These are phyloP conservation scores for Hemerocallis citrina DNA, from an alignment of 106 monocot species.

Conservation along the genomic window DNA sequence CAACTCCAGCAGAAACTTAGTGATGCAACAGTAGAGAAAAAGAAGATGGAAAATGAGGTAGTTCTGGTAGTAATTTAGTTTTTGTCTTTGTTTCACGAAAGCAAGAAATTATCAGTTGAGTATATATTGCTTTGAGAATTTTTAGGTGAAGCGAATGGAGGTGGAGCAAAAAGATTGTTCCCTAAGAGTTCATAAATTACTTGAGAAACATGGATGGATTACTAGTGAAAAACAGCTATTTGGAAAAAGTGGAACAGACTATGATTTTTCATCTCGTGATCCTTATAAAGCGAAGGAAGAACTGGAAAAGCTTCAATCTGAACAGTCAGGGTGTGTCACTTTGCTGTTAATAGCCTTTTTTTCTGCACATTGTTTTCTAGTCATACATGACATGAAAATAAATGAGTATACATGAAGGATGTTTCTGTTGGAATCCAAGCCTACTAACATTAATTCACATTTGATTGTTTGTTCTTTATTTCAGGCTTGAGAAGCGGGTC, in stretches of 20 bases:
- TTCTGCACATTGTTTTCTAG: not conserved
- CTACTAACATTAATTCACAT: not conserved
- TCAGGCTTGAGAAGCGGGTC: constrained; percentile 89
- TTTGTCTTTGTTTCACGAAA: not conserved
- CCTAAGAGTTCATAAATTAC: constrained; percentile 63
- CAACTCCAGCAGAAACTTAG: constrained; percentile 81
- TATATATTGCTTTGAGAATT: constrained; percentile 2
- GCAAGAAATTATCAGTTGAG: not conserved
- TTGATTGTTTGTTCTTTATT: constrained; percentile 4
- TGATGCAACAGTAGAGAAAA: constrained; percentile 74
- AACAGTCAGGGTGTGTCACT: constrained; percentile 58
- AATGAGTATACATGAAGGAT: not conserved
- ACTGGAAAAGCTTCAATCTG: constrained; percentile 68
- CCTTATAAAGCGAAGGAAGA: constrained; percentile 55
- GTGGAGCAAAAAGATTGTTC: constrained; percentile 81
- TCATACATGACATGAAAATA: not conserved
- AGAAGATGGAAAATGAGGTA: constrained; percentile 98
- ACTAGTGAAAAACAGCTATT: constrained; percentile 80
- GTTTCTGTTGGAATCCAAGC: not conserved
- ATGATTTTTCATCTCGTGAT: constrained; percentile 74
- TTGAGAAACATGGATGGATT: constrained; percentile 93
- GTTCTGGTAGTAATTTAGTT: not conserved
- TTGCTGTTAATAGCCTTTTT: not conserved
- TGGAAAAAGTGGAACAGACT: constrained; percentile 86
- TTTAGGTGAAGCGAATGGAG: constrained; percentile 86